phyloP scores from a whole-genome alignment of 306 rosid genomes.

The Inga laurina region DNA sequence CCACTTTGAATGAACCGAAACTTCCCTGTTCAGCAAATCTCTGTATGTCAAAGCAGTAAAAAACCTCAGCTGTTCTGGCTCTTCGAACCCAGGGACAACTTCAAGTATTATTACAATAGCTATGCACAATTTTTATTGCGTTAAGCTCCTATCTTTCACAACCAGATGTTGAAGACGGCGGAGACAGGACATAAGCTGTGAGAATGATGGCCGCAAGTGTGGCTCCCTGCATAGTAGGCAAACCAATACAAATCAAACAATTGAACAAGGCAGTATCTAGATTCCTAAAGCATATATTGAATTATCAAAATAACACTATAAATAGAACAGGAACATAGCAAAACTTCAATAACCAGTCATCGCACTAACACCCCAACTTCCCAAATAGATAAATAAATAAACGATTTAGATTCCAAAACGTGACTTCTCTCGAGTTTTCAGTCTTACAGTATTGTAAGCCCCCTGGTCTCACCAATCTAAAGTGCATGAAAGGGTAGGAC shows the following conservation, averaged over 20 bases:
- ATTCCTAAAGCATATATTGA: constrained; percentile 4
- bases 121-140: constrained; percentile 44
- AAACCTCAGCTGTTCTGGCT: constrained; percentile 56
- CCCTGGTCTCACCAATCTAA: constrained; percentile 10
- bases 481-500: constrained; percentile 20
- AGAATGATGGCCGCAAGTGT: constrained; percentile 87
- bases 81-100: constrained; percentile 75
- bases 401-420: neutral
- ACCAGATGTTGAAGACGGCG: constrained; percentile 61
- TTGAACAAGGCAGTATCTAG: neutral
- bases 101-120: constrained; percentile 49
- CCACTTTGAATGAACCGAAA: constrained; percentile 83
- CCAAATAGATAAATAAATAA: neutral
- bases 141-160: constrained; percentile 46
- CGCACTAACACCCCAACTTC: neutral
- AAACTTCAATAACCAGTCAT: neutral
- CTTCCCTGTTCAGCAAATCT: constrained; percentile 52
- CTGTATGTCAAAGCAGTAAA: constrained; percentile 36
- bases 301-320: constrained; percentile 1
- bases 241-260: constrained; percentile 20
- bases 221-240: constrained; percentile 74
- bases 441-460: constrained; percentile 11
- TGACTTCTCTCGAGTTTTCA: constrained; percentile 2
- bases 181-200: constrained; percentile 77
- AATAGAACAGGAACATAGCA: neutral